These are phyloP conservation scores for Candida tropicalis DNA, from an alignment of 1,139 yeast genomes.

Conservation along the genomic window DNA sequence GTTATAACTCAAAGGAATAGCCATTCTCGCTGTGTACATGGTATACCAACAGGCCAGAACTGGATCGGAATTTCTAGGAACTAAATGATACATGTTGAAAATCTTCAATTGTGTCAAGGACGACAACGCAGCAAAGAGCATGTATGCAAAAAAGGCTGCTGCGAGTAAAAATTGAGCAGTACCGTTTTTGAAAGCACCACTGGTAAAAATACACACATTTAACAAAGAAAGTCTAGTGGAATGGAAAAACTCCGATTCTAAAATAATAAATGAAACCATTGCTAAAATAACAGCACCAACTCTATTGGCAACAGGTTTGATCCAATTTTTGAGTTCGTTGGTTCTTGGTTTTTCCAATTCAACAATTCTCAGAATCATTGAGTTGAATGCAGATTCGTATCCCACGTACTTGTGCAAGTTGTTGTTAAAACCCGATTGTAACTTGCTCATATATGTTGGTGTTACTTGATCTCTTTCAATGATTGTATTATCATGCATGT, in stretches of 20 bases:
- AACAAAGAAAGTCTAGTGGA: conserved; percentile 67
- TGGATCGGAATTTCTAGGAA: conserved; percentile 68
- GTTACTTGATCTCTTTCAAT: conserved; percentile 42
- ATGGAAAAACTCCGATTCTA: conserved; percentile 76
- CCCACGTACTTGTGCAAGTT: conserved; percentile 44
- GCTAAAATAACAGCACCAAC: conserved; percentile 42
- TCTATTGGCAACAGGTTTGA: conserved; percentile 51
- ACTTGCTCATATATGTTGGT: conserved; percentile 32
- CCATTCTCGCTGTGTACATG: conserved; percentile 78
- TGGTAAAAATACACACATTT: conserved; percentile 44
- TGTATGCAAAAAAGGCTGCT: conserved; percentile 56
- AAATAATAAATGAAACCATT: conserved; percentile 49
- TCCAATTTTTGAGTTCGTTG: conserved; percentile 34
- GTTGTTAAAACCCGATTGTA: conserved; percentile 41
- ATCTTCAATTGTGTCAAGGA: conserved; percentile 69
- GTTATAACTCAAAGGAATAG: conserved; percentile 81
- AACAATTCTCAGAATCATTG: conserved; percentile 34
- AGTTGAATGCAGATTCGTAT: conserved; percentile 43
- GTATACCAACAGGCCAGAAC: conserved; percentile 77
- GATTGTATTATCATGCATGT: conserved; percentile 22
- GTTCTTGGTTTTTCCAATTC: conserved; percentile 43
- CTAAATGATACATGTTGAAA: conserved; percentile 78
- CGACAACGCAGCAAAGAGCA: conserved; percentile 66
- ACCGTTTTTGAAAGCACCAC: conserved; percentile 20
- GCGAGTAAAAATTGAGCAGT: conserved; percentile 39